Base-by-base conservation (phyloP, 1,284 basidiomycete species). In the Malassezia restricta region DNA sequence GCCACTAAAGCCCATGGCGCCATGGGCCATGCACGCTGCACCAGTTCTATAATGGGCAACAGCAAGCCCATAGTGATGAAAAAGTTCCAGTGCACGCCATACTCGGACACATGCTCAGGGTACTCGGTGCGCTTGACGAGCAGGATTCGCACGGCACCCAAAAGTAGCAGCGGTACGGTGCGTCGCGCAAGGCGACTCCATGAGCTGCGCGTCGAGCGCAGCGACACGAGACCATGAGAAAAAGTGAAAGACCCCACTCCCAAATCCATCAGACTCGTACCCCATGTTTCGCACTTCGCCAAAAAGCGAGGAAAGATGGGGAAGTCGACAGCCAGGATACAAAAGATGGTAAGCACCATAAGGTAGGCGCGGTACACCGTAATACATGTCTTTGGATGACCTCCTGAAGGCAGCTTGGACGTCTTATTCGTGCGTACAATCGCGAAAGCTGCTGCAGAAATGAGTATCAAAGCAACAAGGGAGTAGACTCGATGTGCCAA, bases 51-150 rank as follows among this genome's bases (percentile, higher is more conserved):
- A 0, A 86, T 72, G 0, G 91, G 91, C 3, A 96, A 74, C 1
- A 87, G 58, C 9, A 41, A 6, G 0, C 83, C 88, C 11, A 98
- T 78, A 0, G 94, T 96, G 65, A 96, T 80, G 79, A 98, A 98
- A 75, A 98, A 98, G 74, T 98, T 98, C 94, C 94, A 98, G 68
- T 96, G 91, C 0, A 83, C 82, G 1, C 94, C 94, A 62, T 98
- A 98, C 76, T 98, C 92, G 0, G 88, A 84, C 40, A 86, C 82
- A 62, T 98, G 94, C 77, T 98, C 92, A 8, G 66, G 92, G 73
- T 98, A 98, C 54, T 91, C 87, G 0, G 84, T 82, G 3, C 87
- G 86, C 74, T 98, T 98, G 33, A 99, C 91, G 43, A 89, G 79
- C 0, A 87, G 51, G 0, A 95, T 82, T 2, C 92, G 78, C 0